These are phyloP conservation scores for Ustilago esculenta DNA, from an alignment of 1,284 basidiomycete species.

Conservation along the genomic window DNA sequence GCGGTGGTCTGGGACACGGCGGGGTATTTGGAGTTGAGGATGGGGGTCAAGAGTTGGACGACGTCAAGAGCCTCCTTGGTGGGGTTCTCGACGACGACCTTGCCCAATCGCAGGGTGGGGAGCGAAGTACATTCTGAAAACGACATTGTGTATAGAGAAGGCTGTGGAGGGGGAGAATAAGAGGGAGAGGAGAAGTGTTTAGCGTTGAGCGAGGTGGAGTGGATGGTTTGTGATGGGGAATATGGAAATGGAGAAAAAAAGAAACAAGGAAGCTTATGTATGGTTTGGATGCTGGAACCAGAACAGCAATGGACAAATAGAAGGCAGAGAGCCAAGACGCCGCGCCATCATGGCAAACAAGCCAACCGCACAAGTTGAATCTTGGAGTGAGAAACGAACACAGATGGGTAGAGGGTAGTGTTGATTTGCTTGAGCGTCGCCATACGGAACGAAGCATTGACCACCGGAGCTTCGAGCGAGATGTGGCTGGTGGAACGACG, in stretches of 20 bases:
- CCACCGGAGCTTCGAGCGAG: no score
- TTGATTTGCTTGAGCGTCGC: no score
- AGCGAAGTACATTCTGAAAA: constrained; percentile 13
- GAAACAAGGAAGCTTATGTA: not conserved
- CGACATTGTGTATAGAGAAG: constrained; percentile 7
- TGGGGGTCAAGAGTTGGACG: constrained; percentile 12
- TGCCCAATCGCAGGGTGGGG: constrained; percentile 9
- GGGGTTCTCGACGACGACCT: constrained; percentile 15
- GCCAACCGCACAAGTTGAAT: no score
- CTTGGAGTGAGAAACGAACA: no score
- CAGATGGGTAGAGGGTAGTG: no score
- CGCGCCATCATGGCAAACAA: no score
- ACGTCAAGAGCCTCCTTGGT: constrained; percentile 14
- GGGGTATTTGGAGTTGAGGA: constrained; percentile 8
- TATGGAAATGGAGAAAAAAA: no score
- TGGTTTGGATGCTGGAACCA: not conserved
- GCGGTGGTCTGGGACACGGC: not conserved
- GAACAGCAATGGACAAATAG: not conserved
- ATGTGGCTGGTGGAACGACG: no score
- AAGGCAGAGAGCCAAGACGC: no score
- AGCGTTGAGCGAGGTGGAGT: not conserved
- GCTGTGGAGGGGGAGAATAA: not conserved
- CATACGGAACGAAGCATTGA: no score
- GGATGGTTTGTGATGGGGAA: not conserved
- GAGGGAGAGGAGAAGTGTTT: not conserved